Evolutionary conservation across 257 asterid genomes (phyloP).

Genomic region (Solanum paucissectum): DNA sequence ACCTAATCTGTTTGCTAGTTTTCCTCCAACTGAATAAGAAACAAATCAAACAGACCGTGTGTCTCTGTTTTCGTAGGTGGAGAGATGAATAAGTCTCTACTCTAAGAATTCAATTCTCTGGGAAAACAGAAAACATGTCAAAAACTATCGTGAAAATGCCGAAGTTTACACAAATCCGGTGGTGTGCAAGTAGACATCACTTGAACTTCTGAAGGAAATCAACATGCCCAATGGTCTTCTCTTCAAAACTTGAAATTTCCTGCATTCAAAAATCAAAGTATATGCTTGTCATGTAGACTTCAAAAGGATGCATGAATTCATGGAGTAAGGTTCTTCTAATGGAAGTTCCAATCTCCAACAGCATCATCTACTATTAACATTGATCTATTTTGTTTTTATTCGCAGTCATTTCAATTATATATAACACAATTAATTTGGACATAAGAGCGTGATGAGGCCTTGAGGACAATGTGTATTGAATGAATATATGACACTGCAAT

Average conservation of each 20-base stretch:
- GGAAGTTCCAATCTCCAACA: not conserved
- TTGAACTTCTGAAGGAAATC: conserved; percentile 45
- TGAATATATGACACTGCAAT: too few relatives aligned
- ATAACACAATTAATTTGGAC: not conserved
- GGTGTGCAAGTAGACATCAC: conserved; percentile 46
- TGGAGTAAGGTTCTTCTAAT: not conserved
- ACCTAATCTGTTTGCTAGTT: too few relatives aligned
- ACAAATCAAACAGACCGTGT: too few relatives aligned
- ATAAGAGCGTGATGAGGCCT: not conserved
- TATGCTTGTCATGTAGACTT: too few relatives aligned
- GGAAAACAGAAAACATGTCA: not conserved
- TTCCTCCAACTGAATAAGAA: too few relatives aligned
- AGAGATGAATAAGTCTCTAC: too few relatives aligned
- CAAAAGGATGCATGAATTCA: not conserved
- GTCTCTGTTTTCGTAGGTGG: too few relatives aligned
- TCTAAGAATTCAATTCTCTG: not conserved
- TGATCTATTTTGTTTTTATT: not conserved
- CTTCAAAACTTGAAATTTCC: not conserved
- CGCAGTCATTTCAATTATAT: too few relatives aligned
- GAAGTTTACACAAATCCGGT: conserved; percentile 43
- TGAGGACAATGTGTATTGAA: not conserved
- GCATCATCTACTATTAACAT: not conserved
- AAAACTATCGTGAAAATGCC: conserved; percentile 46
- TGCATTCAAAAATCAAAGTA: too few relatives aligned
- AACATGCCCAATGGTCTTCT: conserved; percentile 63